These are phyloP conservation scores for Acer yangbiense DNA, from an alignment of 345 rosid genomes.

Conservation along the genomic window DNA sequence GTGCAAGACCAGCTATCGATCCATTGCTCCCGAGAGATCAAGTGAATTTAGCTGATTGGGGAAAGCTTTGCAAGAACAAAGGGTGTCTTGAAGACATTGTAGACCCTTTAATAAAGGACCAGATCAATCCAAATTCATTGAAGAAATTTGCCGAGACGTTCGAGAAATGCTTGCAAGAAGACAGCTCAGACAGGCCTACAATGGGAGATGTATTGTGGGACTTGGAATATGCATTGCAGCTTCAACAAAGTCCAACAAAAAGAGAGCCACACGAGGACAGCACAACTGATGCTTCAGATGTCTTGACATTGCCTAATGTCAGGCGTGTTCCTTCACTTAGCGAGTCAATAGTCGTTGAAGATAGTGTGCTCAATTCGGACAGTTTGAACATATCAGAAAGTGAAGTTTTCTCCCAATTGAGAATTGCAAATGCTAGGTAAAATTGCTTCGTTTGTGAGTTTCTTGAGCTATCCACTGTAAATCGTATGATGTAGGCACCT, in stretches of 20 bases:
- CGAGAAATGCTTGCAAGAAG: conserved; percentile 63
- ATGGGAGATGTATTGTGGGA: conserved; percentile 72
- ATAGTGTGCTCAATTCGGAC: conserved; percentile 15
- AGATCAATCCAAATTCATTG: conserved; percentile 44
- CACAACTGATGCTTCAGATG: conserved; percentile 21
- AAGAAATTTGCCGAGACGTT: conserved; percentile 51
- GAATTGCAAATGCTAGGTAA: conserved; percentile 34
- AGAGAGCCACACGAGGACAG: conserved; percentile 37
- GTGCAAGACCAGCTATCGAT: conserved; percentile 51
- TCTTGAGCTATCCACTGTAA: neutral
- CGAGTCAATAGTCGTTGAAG: conserved; percentile 11
- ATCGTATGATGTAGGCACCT: neutral
- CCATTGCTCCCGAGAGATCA: conserved; percentile 37
- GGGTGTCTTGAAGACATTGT: conserved; percentile 46
- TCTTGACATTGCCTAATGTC: conserved; percentile 19
- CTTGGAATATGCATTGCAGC: conserved; percentile 47
- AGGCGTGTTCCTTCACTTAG: no score
- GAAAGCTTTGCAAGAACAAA: conserved; percentile 24
- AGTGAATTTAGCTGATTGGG: conserved; percentile 63
- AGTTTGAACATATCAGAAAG: conserved; percentile 1
- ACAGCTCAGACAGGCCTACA: conserved; percentile 46
- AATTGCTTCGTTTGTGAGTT: neutral
- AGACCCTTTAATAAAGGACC: conserved; percentile 37
- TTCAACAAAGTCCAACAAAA: conserved; percentile 30
- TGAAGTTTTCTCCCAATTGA: conserved; percentile 37